These are phyloP conservation scores for Acanthamoeba culbertsoni DNA, from an alignment of 208 protist genomes.

Conservation along the genomic window DNA sequence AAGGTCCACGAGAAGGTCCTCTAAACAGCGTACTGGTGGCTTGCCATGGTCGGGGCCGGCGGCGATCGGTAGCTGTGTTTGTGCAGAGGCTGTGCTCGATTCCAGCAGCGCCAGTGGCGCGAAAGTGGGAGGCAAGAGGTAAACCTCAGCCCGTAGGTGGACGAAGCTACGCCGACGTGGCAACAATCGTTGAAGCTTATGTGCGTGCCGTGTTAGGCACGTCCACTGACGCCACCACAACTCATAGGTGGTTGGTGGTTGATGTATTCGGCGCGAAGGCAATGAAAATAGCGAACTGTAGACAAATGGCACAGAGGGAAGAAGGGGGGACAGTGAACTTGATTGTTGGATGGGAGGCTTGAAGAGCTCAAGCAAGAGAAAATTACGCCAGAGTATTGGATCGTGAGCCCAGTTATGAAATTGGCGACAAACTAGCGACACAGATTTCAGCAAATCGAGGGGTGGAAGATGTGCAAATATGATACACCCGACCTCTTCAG, in stretches of 20 bases:
- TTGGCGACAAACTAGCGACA: neutral
- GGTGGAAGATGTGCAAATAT: neutral
- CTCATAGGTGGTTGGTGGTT: neutral
- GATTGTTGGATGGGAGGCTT: too few species aligned
- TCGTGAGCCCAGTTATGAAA: slow-evolving; percentile 5
- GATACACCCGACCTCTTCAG: neutral
- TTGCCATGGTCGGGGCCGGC: neutral
- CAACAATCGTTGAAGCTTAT: neutral
- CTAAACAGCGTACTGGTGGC: neutral
- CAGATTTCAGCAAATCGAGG: neutral
- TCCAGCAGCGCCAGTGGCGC: neutral
- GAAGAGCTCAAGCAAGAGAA: neutral
- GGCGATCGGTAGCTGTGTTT: neutral
- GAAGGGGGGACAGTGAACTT: neutral
- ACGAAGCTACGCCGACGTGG: neutral
- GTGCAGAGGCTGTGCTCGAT: neutral
- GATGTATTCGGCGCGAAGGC: neutral
- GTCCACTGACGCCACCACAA: neutral
- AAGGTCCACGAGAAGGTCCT: neutral
- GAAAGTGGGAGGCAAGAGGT: neutral
- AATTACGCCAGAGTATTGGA: neutral
- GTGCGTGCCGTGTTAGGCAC: neutral
- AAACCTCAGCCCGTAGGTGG: neutral
- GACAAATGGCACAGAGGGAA: neutral
- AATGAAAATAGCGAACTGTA: neutral